Evolutionary conservation across 129 eudicot species (phyloP).

Genomic region (Arctium lappa): DNA sequence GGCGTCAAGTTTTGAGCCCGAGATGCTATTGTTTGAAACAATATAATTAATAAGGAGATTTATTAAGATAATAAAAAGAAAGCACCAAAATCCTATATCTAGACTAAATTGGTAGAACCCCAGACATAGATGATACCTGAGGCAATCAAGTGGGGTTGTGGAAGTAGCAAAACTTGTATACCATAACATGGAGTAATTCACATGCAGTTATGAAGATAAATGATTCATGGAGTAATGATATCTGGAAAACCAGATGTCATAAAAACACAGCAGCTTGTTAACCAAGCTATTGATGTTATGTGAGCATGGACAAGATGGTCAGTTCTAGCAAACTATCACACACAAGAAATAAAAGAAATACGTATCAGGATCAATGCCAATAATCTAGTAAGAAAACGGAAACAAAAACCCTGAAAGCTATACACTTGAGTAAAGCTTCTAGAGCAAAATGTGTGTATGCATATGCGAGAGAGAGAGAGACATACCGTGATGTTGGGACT

Average conservation of each 20-base stretch:
- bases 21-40: constrained; percentile 37
- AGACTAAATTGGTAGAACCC: not conserved
- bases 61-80: not conserved
- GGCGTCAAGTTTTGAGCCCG: constrained; percentile 52
- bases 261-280: no score
- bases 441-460: no score
- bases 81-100: not conserved
- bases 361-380: no score
- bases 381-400: not conserved
- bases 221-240: not conserved
- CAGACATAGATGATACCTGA: not conserved
- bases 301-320: no score
- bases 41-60: not conserved
- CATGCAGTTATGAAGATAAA: not conserved
- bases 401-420: not conserved
- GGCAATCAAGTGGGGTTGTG: not conserved
- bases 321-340: no score
- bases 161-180: not conserved
- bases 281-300: no score
- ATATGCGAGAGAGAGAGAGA: not conserved
- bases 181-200: not conserved
- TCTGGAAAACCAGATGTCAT: not conserved
- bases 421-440: not conserved
- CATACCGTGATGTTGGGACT: constrained; percentile 55
- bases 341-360: no score